These are phyloP conservation scores for Pythium dissimile DNA, from an alignment of 352 stramenopile genomes.

Conservation along the genomic window DNA sequence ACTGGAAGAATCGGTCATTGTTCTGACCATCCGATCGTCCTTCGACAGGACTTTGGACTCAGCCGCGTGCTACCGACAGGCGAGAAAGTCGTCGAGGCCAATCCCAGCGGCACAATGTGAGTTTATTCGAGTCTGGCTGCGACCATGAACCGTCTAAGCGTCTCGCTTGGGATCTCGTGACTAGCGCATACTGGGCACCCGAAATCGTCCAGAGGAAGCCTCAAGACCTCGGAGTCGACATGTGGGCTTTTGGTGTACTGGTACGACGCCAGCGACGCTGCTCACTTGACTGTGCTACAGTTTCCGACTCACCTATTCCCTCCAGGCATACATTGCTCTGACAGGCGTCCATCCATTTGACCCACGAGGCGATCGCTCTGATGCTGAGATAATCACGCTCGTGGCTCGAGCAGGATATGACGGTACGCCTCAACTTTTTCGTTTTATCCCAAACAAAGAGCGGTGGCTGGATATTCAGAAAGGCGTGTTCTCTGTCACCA, in stretches of 20 bases:
- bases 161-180: constrained; percentile 1
- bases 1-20: background rate
- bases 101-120: constrained; percentile 67
- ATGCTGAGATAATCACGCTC: constrained; percentile 63
- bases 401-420: constrained; percentile 62
- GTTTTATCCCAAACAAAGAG: too few relatives aligned
- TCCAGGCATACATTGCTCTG: constrained; percentile 69
- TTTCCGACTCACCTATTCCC: background rate
- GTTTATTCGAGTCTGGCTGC: constrained; percentile 1
- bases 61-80: constrained; percentile 38
- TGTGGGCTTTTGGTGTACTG: constrained; percentile 79
- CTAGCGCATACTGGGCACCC: constrained; percentile 78
- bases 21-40: background rate
- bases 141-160: background rate
- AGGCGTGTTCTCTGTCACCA: too few relatives aligned
- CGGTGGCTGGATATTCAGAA: too few relatives aligned
- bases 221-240: constrained; percentile 70
- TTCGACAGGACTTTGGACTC: constrained; percentile 61
- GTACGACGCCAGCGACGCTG: too few relatives aligned
- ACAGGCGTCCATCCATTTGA: constrained; percentile 79
- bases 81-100: constrained; percentile 50
- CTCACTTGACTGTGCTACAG: background rate
- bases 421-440: too few relatives aligned
- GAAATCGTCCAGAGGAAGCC: constrained; percentile 71
- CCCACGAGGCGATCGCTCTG: constrained; percentile 58